A percentile compares a stretch with the other conserved stretches of the same genome.
Conservation (phyloP, 495 filamentous ascomycete species). For the Articulospora tetracladia region DNA sequence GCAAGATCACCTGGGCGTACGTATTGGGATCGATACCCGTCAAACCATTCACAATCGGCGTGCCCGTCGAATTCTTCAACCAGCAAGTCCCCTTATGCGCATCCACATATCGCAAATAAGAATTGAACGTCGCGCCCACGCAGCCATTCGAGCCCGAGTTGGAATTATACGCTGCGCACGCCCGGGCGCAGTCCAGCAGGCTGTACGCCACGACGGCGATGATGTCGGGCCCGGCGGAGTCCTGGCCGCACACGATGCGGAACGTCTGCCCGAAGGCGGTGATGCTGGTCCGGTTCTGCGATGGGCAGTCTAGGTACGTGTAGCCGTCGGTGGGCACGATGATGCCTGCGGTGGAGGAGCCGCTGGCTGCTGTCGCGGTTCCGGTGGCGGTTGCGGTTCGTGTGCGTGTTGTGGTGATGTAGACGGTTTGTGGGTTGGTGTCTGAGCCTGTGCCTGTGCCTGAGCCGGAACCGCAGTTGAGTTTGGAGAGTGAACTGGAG, state of each 20-base stretch:
- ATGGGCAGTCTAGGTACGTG: conserved; percentile 19
- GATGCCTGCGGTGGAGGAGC: conserved; percentile 2
- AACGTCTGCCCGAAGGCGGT: conserved; percentile 5
- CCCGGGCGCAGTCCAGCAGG: conserved; percentile 20
- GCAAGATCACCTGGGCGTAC: too few species aligned
- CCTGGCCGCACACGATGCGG: conserved; percentile 16
- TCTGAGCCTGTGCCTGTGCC: too few species aligned
- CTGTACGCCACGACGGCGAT: conserved; percentile 20
- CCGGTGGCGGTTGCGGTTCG: not conserved
- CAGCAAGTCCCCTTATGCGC: conserved; percentile 6
- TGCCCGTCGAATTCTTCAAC: conserved; percentile 5
- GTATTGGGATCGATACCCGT: too few species aligned
- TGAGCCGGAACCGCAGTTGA: not conserved
- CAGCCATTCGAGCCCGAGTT: conserved; percentile 11
- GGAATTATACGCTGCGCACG: conserved; percentile 22
- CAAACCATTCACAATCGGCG: too few species aligned
- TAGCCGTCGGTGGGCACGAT: conserved; percentile 7
- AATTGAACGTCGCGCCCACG: conserved; percentile 12
- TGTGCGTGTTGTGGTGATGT: not conserved
- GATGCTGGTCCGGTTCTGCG: not conserved
- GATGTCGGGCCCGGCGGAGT: conserved; percentile 13
- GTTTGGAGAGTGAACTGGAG: not conserved
- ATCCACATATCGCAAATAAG: conserved; percentile 2
- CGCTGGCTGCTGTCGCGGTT: too few species aligned
- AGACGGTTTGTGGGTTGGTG: not conserved